A percentile compares a stretch with the other conserved stretches of the same genome.
phyloP scores from a whole-genome alignment of 2,329 filamentous ascomycete genomes.

The Coniosporium tulheliwenetii region DNA sequence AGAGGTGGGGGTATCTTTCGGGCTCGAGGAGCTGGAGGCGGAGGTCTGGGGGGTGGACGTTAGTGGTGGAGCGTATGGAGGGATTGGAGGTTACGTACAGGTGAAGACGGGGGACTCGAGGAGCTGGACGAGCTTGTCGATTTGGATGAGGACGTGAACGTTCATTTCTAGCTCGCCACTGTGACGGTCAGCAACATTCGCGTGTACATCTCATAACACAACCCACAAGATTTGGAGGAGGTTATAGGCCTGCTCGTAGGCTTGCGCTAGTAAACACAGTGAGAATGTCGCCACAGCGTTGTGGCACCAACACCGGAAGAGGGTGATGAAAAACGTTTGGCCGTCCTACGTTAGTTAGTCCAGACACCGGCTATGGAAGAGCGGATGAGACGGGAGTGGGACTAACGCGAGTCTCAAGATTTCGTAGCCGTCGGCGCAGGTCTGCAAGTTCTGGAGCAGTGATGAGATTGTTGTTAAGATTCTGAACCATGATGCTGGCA shows the following conservation, averaged over 20 bases:
- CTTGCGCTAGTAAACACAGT: conserved; percentile 84
- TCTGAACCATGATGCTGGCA: conserved; percentile 98
- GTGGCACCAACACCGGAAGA: conserved; percentile 96
- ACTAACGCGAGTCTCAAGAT: conserved; percentile 66
- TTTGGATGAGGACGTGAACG: conserved; percentile 95
- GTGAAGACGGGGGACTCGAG: conserved; percentile 97
- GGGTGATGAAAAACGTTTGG: conserved; percentile 82
- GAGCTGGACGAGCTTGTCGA: conserved; percentile 93
- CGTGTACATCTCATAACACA: background rate
- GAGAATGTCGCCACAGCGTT: conserved; percentile 97
- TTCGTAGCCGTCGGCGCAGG: conserved; percentile 74
- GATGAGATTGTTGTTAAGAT: conserved; percentile 96
- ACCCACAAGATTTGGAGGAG: conserved; percentile 84
- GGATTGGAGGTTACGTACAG: conserved; percentile 39
- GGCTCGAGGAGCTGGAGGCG: conserved; percentile 89
- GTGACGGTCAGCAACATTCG: conserved; percentile 10
- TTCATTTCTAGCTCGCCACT: conserved; percentile 97
- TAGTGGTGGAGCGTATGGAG: conserved; percentile 3
- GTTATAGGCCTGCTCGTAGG: conserved; percentile 96
- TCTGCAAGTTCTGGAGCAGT: conserved; percentile 90
- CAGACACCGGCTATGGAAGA: background rate
- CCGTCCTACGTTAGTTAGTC: conserved; percentile 47
- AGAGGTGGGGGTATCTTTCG: conserved; percentile 85
- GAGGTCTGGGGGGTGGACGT: conserved; percentile 46
- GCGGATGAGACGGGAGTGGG: background rate